Conservation (phyloP, 257 asterid genomes). For the Leptodermis oblonga region DNA sequence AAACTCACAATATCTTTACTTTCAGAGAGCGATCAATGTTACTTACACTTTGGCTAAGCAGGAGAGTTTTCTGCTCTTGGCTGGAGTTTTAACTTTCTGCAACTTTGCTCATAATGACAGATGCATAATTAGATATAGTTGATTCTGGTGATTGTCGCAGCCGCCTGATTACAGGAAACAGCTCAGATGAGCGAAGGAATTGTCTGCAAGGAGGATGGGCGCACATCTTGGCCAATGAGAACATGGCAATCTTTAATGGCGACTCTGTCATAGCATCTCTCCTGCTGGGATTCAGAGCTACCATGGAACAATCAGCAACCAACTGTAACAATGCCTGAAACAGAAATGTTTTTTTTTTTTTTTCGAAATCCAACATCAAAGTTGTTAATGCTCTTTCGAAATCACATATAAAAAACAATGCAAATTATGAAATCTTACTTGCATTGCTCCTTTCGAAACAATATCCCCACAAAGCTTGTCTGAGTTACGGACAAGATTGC, state of each 20-base stretch:
- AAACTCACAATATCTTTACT: too few species aligned
- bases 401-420: not conserved
- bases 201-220: constrained; percentile 85
- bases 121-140: constrained; percentile 79
- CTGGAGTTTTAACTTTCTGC: constrained; percentile 40
- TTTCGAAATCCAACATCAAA: not conserved
- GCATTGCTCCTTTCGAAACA: constrained; percentile 90
- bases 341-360: too few species aligned
- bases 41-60: too few species aligned
- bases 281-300: constrained; percentile 65
- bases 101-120: constrained; percentile 58
- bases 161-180: constrained; percentile 63
- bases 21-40: too few species aligned
- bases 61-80: not conserved
- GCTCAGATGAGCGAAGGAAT: constrained; percentile 68
- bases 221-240: constrained; percentile 90
- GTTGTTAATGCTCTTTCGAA: not conserved
- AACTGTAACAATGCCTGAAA: constrained; percentile 83
- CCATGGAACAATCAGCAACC: constrained; percentile 70
- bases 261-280: constrained; percentile 75
- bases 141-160: constrained; percentile 89
- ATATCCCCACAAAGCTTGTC: constrained; percentile 90
- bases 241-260: constrained; percentile 80
- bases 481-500: constrained; percentile 95
- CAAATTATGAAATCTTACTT: constrained; percentile 36